Percentiles rank a stretch among this genome's conserved stretches.
Evolutionary conservation across 179 eudicot species (phyloP).

Genomic region (Camellia oleifera): DNA sequence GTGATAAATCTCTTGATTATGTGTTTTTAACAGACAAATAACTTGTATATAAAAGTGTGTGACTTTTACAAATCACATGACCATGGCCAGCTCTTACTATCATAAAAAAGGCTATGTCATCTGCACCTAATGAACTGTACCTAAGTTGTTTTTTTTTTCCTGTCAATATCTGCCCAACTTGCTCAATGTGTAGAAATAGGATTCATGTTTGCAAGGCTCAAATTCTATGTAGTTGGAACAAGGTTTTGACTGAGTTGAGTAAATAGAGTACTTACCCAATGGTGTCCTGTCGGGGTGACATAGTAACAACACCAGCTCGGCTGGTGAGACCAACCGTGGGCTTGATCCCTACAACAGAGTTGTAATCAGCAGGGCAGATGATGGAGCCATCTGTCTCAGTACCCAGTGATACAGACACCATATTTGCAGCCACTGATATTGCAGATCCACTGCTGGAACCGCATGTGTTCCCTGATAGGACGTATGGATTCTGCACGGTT

Average conservation of each 20-base stretch:
- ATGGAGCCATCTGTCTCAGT: constrained; percentile 20
- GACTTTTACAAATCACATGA: constrained; percentile 30
- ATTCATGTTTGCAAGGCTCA: no score
- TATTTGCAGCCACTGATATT: constrained; percentile 21
- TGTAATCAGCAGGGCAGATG: constrained; percentile 11
- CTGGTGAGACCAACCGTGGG: constrained; percentile 22
- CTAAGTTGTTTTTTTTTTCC: no score
- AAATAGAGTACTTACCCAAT: constrained; percentile 6
- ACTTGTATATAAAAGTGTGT: constrained; percentile 3
- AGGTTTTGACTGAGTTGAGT: no score
- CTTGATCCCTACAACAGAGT: constrained; percentile 17
- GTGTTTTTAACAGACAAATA: no score
- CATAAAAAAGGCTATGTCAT: no score
- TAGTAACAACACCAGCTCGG: constrained; percentile 17
- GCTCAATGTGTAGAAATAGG: no score
- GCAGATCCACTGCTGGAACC: constrained; percentile 24
- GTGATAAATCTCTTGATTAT: no score
- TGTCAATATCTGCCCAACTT: no score
- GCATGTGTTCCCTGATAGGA: background rate
- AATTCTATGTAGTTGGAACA: no score
- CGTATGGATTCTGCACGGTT: constrained; percentile 19
- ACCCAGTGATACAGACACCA: constrained; percentile 20
- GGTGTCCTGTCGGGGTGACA: constrained; percentile 12
- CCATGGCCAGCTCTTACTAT: no score
- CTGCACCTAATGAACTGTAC: no score